A percentile compares a stretch with the other conserved stretches of the same genome.
Conservation (phyloP, 768 basidiomycete species). For the Obba rivulosa region DNA sequence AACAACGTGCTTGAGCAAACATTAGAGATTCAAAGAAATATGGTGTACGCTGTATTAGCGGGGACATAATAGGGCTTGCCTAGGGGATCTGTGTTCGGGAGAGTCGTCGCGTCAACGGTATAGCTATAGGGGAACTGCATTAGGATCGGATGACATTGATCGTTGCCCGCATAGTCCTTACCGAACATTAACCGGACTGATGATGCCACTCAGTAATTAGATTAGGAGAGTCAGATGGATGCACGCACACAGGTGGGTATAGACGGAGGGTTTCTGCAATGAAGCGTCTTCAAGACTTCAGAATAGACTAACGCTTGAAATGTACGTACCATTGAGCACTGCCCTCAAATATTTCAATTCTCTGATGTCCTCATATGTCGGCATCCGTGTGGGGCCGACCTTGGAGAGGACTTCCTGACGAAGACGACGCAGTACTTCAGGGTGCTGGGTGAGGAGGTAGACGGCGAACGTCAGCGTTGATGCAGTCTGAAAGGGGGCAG, state of each 20-base stretch:
- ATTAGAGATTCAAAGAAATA: background rate
- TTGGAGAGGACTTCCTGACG: conserved; percentile 24
- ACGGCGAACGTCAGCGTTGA: conserved; percentile 30
- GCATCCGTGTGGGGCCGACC: conserved; percentile 20
- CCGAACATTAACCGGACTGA: conserved; percentile 32
- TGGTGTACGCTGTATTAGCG: conserved; percentile 10
- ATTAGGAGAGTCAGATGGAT: background rate
- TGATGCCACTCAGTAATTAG: background rate
- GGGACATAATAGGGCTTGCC: conserved; percentile 19
- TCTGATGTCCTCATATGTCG: conserved; percentile 28
- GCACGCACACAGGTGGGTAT: conserved; percentile 25
- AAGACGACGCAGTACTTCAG: conserved; percentile 20
- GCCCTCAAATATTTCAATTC: conserved; percentile 26
- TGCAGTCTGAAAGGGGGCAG: conserved; percentile 25
- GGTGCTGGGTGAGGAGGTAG: conserved; percentile 27
- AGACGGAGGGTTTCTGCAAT: conserved; percentile 24
- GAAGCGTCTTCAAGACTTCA: background rate
- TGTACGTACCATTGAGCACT: conserved; percentile 19
- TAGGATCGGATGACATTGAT: background rate
- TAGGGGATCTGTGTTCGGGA: conserved; percentile 13
- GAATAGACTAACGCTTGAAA: background rate
- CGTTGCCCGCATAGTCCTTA: conserved; percentile 1
- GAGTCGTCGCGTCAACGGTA: conserved; percentile 8
- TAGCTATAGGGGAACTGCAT: conserved; percentile 1
- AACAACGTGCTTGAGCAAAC: conserved; percentile 17